These are phyloP conservation scores for Tolypocladium nubicola DNA, from an alignment of 2,329 filamentous ascomycete genomes.

Conservation along the genomic window DNA sequence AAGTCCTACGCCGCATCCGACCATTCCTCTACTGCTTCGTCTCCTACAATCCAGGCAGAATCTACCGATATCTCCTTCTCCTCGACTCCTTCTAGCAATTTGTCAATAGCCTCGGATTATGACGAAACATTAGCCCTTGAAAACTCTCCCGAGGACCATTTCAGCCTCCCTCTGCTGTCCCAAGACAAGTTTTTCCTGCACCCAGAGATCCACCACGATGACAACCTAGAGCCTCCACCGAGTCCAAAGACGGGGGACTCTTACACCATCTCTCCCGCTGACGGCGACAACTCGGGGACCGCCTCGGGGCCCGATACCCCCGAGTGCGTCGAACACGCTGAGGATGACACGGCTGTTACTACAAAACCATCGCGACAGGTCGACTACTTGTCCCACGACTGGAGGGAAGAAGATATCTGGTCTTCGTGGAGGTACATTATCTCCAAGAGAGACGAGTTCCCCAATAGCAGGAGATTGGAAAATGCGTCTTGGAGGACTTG, in stretches of 20 bases:
- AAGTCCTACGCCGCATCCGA: constrained; percentile 35
- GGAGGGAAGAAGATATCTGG: constrained; percentile 95
- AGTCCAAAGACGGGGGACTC: constrained; percentile 40
- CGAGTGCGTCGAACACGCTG: constrained; percentile 47
- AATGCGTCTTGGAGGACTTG: constrained; percentile 97
- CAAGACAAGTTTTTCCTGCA: constrained; percentile 33
- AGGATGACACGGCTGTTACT: constrained; percentile 70
- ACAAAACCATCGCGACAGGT: constrained; percentile 75
- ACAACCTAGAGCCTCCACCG: constrained; percentile 36
- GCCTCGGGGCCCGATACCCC: constrained; percentile 50
- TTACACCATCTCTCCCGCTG: constrained; percentile 41
- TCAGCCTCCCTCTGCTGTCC: constrained; percentile 34
- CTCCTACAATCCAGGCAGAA: constrained; percentile 38
- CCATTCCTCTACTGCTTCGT: constrained; percentile 44
- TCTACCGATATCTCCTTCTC: constrained; percentile 46
- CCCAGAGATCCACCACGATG: constrained; percentile 19
- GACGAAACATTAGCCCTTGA: constrained; percentile 37
- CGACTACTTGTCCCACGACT: constrained; percentile 90
- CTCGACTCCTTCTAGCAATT: constrained; percentile 53
- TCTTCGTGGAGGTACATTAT: constrained; percentile 92
- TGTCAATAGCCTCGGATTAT: constrained; percentile 49
- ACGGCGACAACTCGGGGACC: constrained; percentile 38
- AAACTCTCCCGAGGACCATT: constrained; percentile 33
- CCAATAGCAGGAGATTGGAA: constrained; percentile 73
- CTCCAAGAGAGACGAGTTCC: constrained; percentile 66